Conservation (phyloP, 106 monocot species). For the Amphibolis antarctica region DNA sequence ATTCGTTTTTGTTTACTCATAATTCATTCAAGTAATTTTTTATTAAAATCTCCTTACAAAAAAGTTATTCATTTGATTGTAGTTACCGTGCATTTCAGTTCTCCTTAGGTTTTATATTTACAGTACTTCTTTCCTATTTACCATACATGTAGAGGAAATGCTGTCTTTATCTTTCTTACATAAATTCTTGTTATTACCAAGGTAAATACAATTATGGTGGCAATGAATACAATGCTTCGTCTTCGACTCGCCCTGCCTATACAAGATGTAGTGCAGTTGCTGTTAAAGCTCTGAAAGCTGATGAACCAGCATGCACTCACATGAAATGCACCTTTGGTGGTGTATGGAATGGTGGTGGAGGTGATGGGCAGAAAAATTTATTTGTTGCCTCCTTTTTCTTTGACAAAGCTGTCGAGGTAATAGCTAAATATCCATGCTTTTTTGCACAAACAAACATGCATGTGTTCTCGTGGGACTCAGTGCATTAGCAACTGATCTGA, state of each 20-base stretch:
- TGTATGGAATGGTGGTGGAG: conserved; percentile 88
- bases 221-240: conserved; percentile 26
- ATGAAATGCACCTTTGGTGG: conserved; percentile 91
- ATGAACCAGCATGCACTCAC: conserved; percentile 66
- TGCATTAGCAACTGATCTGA: neutral
- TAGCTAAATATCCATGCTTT: neutral
- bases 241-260: conserved; percentile 39
- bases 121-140: no score
- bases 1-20: no score
- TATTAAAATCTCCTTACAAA: no score
- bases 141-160: no score
- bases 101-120: neutral
- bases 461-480: neutral
- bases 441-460: no score
- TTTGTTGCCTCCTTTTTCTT: conserved; percentile 93
- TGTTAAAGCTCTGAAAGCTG: conserved; percentile 49
- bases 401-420: conserved; percentile 81
- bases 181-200: no score
- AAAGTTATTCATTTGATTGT: no score
- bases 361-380: conserved; percentile 69
- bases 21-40: no score
- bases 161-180: no score
- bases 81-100: neutral
- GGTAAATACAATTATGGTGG: conserved; percentile 68
- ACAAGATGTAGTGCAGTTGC: conserved; percentile 48